Conservation (phyloP, 2,329 filamentous ascomycete genomes). For the Orbilia quercus region DNA sequence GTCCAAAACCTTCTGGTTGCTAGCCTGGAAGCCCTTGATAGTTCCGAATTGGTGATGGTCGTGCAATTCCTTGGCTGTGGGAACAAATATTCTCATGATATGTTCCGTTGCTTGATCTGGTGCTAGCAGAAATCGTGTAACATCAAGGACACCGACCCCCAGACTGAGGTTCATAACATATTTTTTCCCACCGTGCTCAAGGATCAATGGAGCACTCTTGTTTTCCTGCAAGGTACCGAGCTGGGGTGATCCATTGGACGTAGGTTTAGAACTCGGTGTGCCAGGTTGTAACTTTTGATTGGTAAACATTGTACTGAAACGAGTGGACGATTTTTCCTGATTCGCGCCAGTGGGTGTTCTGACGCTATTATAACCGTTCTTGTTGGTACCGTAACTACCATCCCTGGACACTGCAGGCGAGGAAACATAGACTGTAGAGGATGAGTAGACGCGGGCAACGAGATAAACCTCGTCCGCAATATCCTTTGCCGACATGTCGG, state of each 20-base stretch:
- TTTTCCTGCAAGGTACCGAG: constrained; percentile 41
- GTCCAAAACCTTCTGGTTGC: constrained; percentile 57
- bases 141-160: constrained; percentile 60
- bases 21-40: constrained; percentile 52
- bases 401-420: constrained; percentile 64
- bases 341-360: constrained; percentile 35
- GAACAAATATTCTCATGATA: constrained; percentile 60
- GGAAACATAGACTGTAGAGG: constrained; percentile 52
- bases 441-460: constrained; percentile 79
- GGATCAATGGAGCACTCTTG: constrained; percentile 42
- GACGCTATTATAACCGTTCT: constrained; percentile 42
- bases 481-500: constrained; percentile 83
- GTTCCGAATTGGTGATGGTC: constrained; percentile 53
- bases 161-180: constrained; percentile 56
- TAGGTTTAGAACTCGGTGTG: constrained; percentile 1
- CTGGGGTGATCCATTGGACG: constrained; percentile 46
- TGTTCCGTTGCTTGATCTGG: constrained; percentile 59
- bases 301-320: constrained; percentile 54
- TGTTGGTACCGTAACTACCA: constrained; percentile 49
- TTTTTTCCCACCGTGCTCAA: constrained; percentile 42
- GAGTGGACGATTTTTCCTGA: constrained; percentile 31
- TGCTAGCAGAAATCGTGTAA: constrained; percentile 59
- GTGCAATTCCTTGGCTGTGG: constrained; percentile 53
- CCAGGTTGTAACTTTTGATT: constrained; percentile 29
- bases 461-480: constrained; percentile 81